Evolutionary conservation across 306 rosid genomes (phyloP), one percentile per base, ranked within the genome.

Genomic region (Fragaria vesca): DNA sequence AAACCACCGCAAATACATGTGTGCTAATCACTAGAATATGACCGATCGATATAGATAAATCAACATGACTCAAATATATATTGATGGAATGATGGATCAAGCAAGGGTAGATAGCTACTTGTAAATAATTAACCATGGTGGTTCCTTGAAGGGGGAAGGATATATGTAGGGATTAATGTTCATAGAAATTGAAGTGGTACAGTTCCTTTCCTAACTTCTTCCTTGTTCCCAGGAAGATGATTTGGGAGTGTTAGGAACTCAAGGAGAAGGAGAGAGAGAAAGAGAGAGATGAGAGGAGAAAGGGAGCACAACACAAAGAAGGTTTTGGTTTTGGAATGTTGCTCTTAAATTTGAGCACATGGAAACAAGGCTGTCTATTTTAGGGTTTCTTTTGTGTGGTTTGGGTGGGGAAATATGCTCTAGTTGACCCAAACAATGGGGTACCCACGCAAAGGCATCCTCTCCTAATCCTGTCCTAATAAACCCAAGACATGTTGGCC

Each of bases 291-390:
- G 62, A 58, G 63, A 38, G 3, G 5, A 43, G 46, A 73, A 55
- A 34, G 58, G 66, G 80, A 73, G 73, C 62, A 73, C 66, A 86
- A 82, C 87, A 87, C 89, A 92, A 89, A 87, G 89, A 87, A 82
- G 91, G 90, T 87, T 88, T 96, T 87, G 78, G 89, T 82, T 89
- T 95, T 93, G 97, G 97, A 89, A 92, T 86, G 91, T 91, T 91
- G 96, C 94, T 85, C 86, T 91, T 91, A 87, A 94, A 90, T 90
- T 87, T 57, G 90, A 42, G 90, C 99, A 95, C 99, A 95, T 95
- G 98, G 97, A 90, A 95, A 95, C 97, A 95, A 95, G 66, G 92
- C 78, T 86, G 97, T 91, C 94, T 87, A 88, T 79, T 76, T 83
- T 85, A 83, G 87, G 93, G 93, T 82, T 90, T 85, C 77, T 81